Evolutionary conservation across 257 asterid genomes (phyloP).

Genomic region (Echites panduratus): DNA sequence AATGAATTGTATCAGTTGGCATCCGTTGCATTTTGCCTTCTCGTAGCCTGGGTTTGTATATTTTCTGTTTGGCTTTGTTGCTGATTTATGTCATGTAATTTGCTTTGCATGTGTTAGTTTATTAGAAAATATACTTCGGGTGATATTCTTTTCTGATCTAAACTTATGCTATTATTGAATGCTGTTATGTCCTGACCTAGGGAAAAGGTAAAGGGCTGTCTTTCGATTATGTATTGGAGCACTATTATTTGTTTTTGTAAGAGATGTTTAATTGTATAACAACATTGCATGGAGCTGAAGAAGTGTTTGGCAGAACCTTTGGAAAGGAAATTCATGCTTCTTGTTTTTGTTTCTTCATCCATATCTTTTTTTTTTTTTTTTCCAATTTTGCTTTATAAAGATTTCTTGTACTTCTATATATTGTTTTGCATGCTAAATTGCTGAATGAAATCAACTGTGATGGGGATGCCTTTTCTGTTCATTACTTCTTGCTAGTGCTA

Average conservation of each 20-base stretch:
- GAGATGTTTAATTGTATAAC: background rate
- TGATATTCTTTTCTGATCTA: background rate
- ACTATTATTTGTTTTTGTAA: background rate
- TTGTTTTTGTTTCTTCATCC: background rate
- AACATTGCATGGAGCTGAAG: background rate
- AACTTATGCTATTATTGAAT: background rate
- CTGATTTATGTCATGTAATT: background rate
- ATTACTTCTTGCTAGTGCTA: background rate
- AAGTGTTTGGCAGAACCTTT: background rate
- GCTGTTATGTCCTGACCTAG: background rate
- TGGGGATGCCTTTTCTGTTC: background rate
- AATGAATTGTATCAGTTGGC: constrained; percentile 97
- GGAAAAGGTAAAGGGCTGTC: background rate
- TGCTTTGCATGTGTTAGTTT: background rate
- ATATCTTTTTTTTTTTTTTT: background rate
- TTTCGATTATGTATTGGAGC: background rate
- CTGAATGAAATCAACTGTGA: background rate
- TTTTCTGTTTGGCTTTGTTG: constrained; percentile 11
- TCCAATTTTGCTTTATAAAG: background rate
- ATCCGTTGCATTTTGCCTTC: constrained; percentile 94
- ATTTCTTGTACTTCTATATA: background rate
- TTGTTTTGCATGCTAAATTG: background rate
- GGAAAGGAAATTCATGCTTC: background rate
- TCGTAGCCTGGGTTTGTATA: constrained; percentile 93
- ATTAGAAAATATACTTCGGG: background rate